Evolutionary conservation across 257 asterid species (phyloP), one percentile per base, ranked within the genome.

Genomic region (Plantago elongata): DNA sequence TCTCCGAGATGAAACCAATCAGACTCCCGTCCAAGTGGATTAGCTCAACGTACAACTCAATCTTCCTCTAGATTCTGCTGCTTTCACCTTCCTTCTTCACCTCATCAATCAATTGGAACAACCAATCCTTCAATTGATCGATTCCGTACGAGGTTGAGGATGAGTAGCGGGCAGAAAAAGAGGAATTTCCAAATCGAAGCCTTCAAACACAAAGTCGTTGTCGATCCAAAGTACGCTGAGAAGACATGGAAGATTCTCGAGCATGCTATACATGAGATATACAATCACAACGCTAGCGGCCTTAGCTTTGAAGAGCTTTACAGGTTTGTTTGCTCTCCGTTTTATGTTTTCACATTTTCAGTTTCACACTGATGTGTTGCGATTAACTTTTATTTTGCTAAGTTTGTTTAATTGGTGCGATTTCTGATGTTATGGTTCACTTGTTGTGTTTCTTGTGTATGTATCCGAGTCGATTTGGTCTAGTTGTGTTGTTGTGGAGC

Each of bases 221-320:
- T 88, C 77, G 96, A 88, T 85, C 96, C 98, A 40, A 83, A 90
- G 81, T 88, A 88, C 62, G 91, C 95, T 16, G 98, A 90, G 1
- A 88, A 84, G 75, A 90, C 96, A 46, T 90, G 98, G 98, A 90
- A 85, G 80, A 79, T 85, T 72, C 51, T 88, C 40, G 98, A 90
- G 60, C 85, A 82, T 69, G 98, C 98, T 9, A 90, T 90, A 71
- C 84, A 78, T 16, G 88, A 90, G 82, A 90, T 90, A 74, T 90
- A 87, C 74, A 81, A 80, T 68, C 96, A 86, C 60, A 88, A 85
- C 71, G 96, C 95, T 13, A 84, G 95, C 70, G 91, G 91, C 57
- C 96, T 88, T 40, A 88, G 95, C 74, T 88, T 85, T 54, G 95
- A 91, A 78, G 94, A 88, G 69, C 79, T 87, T 55, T 90, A 90